These are phyloP conservation scores for Globisporangium yorkense DNA, from an alignment of 352 stramenopile species.

Conservation along the genomic window DNA sequence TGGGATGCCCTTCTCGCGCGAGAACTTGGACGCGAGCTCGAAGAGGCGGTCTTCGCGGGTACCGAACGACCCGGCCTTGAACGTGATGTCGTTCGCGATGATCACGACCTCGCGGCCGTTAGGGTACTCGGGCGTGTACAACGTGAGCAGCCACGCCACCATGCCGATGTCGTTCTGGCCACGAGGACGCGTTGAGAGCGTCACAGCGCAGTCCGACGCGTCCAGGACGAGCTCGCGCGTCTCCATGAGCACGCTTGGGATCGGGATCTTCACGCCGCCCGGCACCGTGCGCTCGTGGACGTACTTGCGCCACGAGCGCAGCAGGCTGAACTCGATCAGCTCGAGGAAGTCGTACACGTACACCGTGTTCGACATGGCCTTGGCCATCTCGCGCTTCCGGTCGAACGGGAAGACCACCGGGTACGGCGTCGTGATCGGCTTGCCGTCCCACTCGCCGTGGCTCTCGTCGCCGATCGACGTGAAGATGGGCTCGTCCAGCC, in stretches of 20 bases:
- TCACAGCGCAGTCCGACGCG: slow-evolving; percentile 51
- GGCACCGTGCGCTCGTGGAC: slow-evolving; percentile 67
- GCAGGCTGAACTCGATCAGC: slow-evolving; percentile 95
- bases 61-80: slow-evolving; percentile 98
- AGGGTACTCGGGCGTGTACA: slow-evolving; percentile 98
- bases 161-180: slow-evolving; percentile 99
- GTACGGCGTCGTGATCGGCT: slow-evolving; percentile 96
- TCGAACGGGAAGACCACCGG: slow-evolving; percentile 95
- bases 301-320: slow-evolving; percentile 93
- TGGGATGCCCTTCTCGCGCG: slow-evolving; percentile 90
- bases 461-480: slow-evolving; percentile 87
- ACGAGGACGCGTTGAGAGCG: slow-evolving; percentile 69
- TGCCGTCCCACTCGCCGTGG: slow-evolving; percentile 92
- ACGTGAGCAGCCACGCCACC: slow-evolving; percentile 98
- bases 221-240: slow-evolving; percentile 93
- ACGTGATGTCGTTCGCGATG: slow-evolving; percentile 99
- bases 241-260: slow-evolving; percentile 92
- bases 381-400: slow-evolving; percentile 88
- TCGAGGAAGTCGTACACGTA: slow-evolving; percentile 99
- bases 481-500: slow-evolving; percentile 79
- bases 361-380: slow-evolving; percentile 96
- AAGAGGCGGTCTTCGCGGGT: slow-evolving; percentile 99
- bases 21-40: slow-evolving; percentile 95
- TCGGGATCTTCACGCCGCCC: slow-evolving; percentile 52
- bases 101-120: slow-evolving; percentile 96